phyloP scores from a whole-genome alignment of 2,329 filamentous ascomycete species.

The Cadophora gregata region DNA sequence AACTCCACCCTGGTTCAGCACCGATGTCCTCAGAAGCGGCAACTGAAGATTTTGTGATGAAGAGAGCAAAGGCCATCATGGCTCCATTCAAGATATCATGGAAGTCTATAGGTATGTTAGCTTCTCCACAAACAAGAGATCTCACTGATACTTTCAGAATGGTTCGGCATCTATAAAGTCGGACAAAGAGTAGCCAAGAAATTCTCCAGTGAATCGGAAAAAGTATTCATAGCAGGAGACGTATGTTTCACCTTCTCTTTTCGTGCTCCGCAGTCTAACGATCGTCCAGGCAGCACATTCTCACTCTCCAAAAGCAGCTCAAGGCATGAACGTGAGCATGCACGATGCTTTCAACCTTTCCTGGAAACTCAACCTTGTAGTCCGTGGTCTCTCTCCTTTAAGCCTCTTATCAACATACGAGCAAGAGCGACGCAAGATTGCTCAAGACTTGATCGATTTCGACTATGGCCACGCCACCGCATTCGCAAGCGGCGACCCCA shows the following conservation, averaged over 20 bases:
- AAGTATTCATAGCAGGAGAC: constrained; percentile 63
- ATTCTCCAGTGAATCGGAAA: constrained; percentile 56
- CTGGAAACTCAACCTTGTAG: constrained; percentile 59
- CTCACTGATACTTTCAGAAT: constrained; percentile 56
- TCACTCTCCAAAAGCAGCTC: constrained; percentile 67
- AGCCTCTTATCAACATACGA: constrained; percentile 66
- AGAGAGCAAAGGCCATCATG: constrained; percentile 66
- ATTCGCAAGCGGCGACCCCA: constrained; percentile 65
- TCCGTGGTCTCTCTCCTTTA: constrained; percentile 60
- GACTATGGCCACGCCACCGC: constrained; percentile 64
- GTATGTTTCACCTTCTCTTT: constrained; percentile 45
- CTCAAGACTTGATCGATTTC: constrained; percentile 69
- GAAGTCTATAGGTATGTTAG: constrained; percentile 77
- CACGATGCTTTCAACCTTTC: constrained; percentile 68
- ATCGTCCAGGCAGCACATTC: constrained; percentile 58
- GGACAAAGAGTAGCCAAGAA: constrained; percentile 64
- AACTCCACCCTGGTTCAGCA: constrained; percentile 55
- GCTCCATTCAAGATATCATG: constrained; percentile 62
- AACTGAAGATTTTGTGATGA: constrained; percentile 73
- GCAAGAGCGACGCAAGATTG: constrained; percentile 64
- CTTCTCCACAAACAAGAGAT: constrained; percentile 40
- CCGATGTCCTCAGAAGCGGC: constrained; percentile 47
- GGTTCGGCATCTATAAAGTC: constrained; percentile 65
- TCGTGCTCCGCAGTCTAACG: constrained; percentile 44
- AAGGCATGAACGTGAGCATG: constrained; percentile 63